phyloP scores from a whole-genome alignment of 345 rosid species.

The Citrus inodora region DNA sequence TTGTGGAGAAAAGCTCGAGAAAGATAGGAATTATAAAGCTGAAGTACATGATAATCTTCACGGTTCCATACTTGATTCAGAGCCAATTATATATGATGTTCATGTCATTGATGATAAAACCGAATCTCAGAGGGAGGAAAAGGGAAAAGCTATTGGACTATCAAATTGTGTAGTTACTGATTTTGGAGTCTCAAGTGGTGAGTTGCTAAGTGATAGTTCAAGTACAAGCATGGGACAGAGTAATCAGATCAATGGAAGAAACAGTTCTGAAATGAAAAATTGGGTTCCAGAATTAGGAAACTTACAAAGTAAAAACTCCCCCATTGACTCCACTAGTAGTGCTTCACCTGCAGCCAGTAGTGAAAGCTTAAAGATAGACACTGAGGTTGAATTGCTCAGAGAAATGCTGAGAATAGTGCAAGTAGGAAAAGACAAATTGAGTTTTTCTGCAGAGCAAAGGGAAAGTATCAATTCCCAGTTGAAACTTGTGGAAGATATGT shows the following conservation, averaged over 20 bases:
- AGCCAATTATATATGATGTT: conserved; percentile 65
- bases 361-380: conserved; percentile 44
- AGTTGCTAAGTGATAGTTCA: conserved; percentile 16
- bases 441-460: conserved; percentile 30
- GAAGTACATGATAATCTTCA: conserved; percentile 8
- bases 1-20: conserved; percentile 23
- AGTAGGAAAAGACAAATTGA: conserved; percentile 45
- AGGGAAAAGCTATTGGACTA: conserved; percentile 16
- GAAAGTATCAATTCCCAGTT: conserved; percentile 35
- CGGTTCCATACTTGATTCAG: conserved; percentile 25
- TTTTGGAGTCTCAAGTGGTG: conserved; percentile 15
- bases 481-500: conserved; percentile 47
- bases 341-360: conserved; percentile 34
- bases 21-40: conserved; percentile 18
- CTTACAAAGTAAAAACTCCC: conserved; percentile 13
- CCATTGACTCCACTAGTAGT: conserved; percentile 24
- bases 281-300: conserved; percentile 14
- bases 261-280: conserved; percentile 19
- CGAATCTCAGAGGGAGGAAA: conserved; percentile 14
- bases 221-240: conserved; percentile 9
- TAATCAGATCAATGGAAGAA: conserved; percentile 14
- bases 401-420: conserved; percentile 43
- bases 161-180: conserved; percentile 5
- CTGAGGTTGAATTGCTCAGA: conserved; percentile 53
- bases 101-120: conserved; percentile 57